Conservation (phyloP, 164 flowering plant genomes). For the Vitis amurensis region DNA sequence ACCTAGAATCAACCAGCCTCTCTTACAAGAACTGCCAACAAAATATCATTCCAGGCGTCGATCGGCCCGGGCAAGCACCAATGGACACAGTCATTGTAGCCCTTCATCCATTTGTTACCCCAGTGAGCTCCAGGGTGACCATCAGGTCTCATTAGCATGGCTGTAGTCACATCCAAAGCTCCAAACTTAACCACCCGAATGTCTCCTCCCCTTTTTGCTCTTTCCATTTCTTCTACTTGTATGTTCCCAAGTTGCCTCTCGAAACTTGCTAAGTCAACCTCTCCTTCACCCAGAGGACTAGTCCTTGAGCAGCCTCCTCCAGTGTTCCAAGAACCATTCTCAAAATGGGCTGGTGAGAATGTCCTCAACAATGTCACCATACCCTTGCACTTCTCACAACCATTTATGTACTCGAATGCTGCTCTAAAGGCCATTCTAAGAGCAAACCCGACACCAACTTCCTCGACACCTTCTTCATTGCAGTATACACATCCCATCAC, state of each 20-base stretch:
- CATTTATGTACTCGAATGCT: slow-evolving; percentile 40
- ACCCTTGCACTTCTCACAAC: slow-evolving; percentile 42
- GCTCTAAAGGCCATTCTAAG: slow-evolving; percentile 32
- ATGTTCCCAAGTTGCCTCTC: slow-evolving; percentile 54
- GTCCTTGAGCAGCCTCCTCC: slow-evolving; percentile 78
- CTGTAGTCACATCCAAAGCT: slow-evolving; percentile 68
- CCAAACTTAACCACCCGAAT: slow-evolving; percentile 42
- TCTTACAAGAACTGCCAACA: slow-evolving; percentile 38
- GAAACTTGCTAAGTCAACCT: slow-evolving; percentile 18
- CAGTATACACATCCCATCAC: slow-evolving; percentile 50
- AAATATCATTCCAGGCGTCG: slow-evolving; percentile 79
- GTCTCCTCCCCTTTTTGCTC: slow-evolving; percentile 30
- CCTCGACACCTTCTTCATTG: slow-evolving; percentile 29
- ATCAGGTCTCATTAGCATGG: slow-evolving; percentile 87
- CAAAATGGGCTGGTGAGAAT: slow-evolving; percentile 83
- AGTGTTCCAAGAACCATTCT: slow-evolving; percentile 72
- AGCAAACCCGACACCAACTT: slow-evolving; percentile 18
- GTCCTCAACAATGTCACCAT: slow-evolving; percentile 65
- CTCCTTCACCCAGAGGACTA: slow-evolving; percentile 34
- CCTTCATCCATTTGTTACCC: slow-evolving; percentile 71
- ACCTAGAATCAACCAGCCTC: slow-evolving; percentile 2
- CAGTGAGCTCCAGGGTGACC: slow-evolving; percentile 78
- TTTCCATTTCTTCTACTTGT: slow-evolving; percentile 59
- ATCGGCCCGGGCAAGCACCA: slow-evolving; percentile 96
- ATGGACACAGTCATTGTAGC: slow-evolving; percentile 76